Evolutionary conservation across 2,329 filamentous ascomycete genomes (phyloP).

Genomic region (Fusarium udum): DNA sequence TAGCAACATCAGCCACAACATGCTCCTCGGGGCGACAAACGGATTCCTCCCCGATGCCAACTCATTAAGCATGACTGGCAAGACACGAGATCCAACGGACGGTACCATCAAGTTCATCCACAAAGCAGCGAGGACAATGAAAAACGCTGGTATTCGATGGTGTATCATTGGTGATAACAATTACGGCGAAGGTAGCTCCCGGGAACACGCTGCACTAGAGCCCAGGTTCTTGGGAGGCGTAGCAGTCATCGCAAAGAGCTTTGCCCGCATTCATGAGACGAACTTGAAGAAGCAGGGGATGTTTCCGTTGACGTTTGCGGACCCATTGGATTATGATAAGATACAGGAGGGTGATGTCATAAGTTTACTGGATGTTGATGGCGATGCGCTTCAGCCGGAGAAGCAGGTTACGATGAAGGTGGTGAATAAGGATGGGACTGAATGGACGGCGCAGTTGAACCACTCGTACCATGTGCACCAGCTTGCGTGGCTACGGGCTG

Average conservation of each 20-base stretch:
- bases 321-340: slow-evolving; percentile 80
- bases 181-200: slow-evolving; percentile 86
- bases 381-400: not conserved
- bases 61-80: not conserved
- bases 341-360: slow-evolving; percentile 52
- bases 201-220: slow-evolving; percentile 89
- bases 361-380: slow-evolving; percentile 15
- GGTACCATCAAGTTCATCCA: slow-evolving; percentile 65
- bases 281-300: slow-evolving; percentile 85
- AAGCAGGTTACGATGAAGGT: slow-evolving; percentile 24
- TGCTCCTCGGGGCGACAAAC: slow-evolving; percentile 92
- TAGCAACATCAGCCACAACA: slow-evolving; percentile 97
- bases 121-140: not conserved
- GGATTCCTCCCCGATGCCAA: slow-evolving; percentile 44
- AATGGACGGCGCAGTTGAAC: slow-evolving; percentile 19
- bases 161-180: slow-evolving; percentile 50
- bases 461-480: slow-evolving; percentile 23
- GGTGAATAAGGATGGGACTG: not conserved
- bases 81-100: slow-evolving; percentile 57
- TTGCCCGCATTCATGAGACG: slow-evolving; percentile 92
- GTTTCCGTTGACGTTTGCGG: slow-evolving; percentile 69
- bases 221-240: slow-evolving; percentile 85
- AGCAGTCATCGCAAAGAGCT: slow-evolving; percentile 81
- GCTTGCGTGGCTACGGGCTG: slow-evolving; percentile 16
- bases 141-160: not conserved